Evolutionary conservation across 768 basidiomycete species (phyloP).

Genomic region (Mycena epipterygia): DNA sequence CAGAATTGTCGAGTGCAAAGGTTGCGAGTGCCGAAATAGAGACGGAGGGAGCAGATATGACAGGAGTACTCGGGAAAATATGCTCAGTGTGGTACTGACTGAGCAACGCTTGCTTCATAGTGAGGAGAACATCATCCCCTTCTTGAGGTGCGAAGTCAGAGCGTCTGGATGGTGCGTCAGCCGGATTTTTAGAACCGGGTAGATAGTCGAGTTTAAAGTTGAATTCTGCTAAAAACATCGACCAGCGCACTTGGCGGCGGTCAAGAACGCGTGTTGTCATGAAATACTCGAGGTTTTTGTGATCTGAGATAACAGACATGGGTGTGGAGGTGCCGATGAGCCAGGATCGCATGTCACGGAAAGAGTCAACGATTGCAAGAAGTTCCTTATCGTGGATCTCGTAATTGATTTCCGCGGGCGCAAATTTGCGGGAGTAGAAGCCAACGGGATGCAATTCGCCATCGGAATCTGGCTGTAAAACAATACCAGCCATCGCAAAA

Average conservation of each 20-base stretch:
- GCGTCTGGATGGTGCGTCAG: constrained; percentile 32
- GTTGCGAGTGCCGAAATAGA: constrained; percentile 5
- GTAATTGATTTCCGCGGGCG: constrained; percentile 58
- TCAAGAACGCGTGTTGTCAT: constrained; percentile 54
- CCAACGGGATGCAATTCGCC: neutral
- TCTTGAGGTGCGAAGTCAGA: constrained; percentile 34
- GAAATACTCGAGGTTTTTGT: constrained; percentile 63
- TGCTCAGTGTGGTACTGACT: constrained; percentile 25
- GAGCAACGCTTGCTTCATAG: constrained; percentile 25
- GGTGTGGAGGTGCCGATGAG: constrained; percentile 43
- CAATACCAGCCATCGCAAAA: constrained; percentile 19
- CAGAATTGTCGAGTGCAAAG: neutral
- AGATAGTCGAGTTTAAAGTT: neutral
- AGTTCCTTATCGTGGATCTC: constrained; percentile 68
- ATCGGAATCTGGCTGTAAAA: neutral
- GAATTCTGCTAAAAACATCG: constrained; percentile 56
- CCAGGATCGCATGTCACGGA: constrained; percentile 50
- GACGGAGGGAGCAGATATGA: neutral
- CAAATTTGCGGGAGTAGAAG: constrained; percentile 45
- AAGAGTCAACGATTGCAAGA: constrained; percentile 57
- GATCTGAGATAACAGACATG: constrained; percentile 46
- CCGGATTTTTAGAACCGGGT: neutral
- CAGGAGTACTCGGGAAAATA: constrained; percentile 10
- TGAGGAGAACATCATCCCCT: constrained; percentile 33
- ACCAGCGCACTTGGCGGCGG: constrained; percentile 62